Evolutionary conservation across 2,329 filamentous ascomycete genomes (phyloP), one percentile per base, ranked within the genome.

Genomic region (Monilinia aucupariae): DNA sequence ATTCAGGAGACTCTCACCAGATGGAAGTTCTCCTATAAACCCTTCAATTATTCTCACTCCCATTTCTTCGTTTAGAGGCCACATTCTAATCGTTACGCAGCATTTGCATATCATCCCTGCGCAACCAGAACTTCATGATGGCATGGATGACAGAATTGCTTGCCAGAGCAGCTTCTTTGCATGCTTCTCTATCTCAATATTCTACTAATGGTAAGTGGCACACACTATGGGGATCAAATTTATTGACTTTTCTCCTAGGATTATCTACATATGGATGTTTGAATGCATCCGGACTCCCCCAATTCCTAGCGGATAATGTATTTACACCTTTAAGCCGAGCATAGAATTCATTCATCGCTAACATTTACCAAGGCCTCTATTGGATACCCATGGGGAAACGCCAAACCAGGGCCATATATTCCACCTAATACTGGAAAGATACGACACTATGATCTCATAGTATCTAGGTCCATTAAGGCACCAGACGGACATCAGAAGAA

Each of bases 311-410:
- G 2, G 75, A 80, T 70, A 81, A 81, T 64, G 60, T 62, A 58
- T 49, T 45, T 56, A 47, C 41, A 58, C 30, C 25, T 10, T 32
- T 0, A 15, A 7, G n/a, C 34, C 20, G 12, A 56, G 30, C 1
- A 34, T 7, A 20, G n/a, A n/a, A n/a, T 25, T 58, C 4, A 17
- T 50, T 25, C 0, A 43, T 34, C 20, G 34, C 50, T 62, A 50
- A 37, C 27, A 39, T 27, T 9, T 5, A 6, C n/a, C 39, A 12
- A 59, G 41, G 12, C 39, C 13, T 78, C 79, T 30, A 76, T 79
- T 64, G 79, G 79, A 8, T 77, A 68, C 53, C 82, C 82, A 3
- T 85, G 82, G 82, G 81, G 80, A 17, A 68, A 68, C 12, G 78
- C 72, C 0, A 71, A 76, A 49, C 74, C 75, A 64, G 56, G 56